phyloP scores from a whole-genome alignment of 2,329 filamentous ascomycete species.

The Fusarium nisikadoi region DNA sequence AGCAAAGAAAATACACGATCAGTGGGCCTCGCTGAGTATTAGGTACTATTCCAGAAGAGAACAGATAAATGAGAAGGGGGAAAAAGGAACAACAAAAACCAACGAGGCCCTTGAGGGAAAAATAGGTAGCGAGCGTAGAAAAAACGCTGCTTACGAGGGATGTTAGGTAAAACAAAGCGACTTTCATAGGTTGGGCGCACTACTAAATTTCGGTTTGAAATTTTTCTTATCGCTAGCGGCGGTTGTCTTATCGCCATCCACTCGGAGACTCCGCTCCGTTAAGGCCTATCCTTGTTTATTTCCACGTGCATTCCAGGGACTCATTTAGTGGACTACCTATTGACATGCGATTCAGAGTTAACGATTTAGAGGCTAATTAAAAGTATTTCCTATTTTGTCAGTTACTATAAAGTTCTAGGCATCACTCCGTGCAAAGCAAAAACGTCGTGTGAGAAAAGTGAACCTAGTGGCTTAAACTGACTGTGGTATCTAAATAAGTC shows the following conservation, averaged over 20 bases:
- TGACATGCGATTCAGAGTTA: neutral
- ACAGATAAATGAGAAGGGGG: constrained; percentile 1
- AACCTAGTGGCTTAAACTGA: constrained; percentile 15
- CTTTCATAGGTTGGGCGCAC: constrained; percentile 33
- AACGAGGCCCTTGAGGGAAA: constrained; percentile 41
- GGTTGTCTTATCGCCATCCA: constrained; percentile 20
- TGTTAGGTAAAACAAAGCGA: constrained; percentile 24
- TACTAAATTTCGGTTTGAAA: constrained; percentile 25
- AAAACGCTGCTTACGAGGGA: constrained; percentile 39
- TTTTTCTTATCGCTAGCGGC: constrained; percentile 33
- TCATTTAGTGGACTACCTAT: constrained; percentile 21
- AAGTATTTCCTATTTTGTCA: neutral
- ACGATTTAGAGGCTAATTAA: neutral
- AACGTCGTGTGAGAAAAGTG: neutral
- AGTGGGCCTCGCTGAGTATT: constrained; percentile 36
- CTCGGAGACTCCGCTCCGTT: constrained; percentile 30
- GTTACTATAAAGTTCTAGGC: neutral
- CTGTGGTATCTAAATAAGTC: constrained; percentile 19
- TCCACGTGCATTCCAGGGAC: constrained; percentile 39
- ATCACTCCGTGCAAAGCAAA: neutral
- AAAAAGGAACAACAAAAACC: constrained; percentile 34
- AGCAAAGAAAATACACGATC: neutral
- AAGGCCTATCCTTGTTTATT: constrained; percentile 24
- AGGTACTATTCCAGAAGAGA: constrained; percentile 11
- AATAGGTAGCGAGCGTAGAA: constrained; percentile 32